phyloP scores from a whole-genome alignment of 345 rosid genomes.

The Luvunga scandens region DNA sequence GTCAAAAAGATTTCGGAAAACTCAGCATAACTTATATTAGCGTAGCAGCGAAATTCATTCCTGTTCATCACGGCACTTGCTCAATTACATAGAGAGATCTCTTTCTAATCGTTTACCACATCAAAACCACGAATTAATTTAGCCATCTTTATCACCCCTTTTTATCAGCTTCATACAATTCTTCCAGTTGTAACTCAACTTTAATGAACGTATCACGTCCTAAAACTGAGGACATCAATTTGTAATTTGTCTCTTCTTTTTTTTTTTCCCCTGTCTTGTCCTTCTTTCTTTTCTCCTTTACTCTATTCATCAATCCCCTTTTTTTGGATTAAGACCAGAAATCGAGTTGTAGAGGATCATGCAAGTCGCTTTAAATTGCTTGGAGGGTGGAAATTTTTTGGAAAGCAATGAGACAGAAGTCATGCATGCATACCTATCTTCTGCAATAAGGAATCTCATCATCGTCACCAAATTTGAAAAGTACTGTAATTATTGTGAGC shows the following conservation, averaged over 20 bases:
- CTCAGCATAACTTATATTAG: not conserved
- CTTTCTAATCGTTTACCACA: constrained; percentile 1
- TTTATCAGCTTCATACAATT: constrained; percentile 2
- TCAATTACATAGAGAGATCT: constrained; percentile 10
- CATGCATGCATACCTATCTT: constrained; percentile 15
- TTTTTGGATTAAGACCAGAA: constrained; percentile 31
- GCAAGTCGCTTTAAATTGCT: constrained; percentile 23
- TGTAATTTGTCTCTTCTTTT: constrained; percentile 30
- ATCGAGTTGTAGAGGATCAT: constrained; percentile 24
- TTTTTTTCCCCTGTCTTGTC: constrained; percentile 8
- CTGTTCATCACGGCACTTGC: constrained; percentile 18
- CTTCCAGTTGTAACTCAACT: constrained; percentile 15
- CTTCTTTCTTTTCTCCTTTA: constrained; percentile 8
- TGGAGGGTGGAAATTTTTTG: not conserved
- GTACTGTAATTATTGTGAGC: not conserved
- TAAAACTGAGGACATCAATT: constrained; percentile 14
- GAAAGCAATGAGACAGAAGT: not conserved
- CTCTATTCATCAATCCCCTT: constrained; percentile 13
- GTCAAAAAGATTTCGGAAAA: not conserved
- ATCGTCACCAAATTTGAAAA: not conserved
- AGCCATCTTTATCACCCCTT: constrained; percentile 25
- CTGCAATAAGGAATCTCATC: constrained; percentile 27
- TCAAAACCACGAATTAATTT: constrained; percentile 4
- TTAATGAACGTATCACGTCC: constrained; percentile 15
- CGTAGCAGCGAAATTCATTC: not conserved